Evolutionary conservation across 805 yeast genomes (phyloP).

Genomic region (Pichia manshurica): DNA sequence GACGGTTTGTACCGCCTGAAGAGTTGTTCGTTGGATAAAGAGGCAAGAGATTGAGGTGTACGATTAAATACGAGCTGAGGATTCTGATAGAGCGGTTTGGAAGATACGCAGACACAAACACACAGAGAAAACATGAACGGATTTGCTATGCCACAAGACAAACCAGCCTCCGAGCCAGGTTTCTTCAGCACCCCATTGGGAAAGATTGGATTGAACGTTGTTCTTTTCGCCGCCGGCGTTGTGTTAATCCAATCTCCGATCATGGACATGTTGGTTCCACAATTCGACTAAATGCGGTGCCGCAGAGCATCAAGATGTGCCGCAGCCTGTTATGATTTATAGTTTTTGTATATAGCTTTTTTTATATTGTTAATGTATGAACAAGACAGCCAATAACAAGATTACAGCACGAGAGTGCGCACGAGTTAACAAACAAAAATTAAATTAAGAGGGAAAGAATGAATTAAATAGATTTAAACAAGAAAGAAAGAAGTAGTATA

Average conservation of each 20-base stretch:
- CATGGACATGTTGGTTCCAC: conserved; percentile 80
- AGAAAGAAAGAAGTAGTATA: too few relatives aligned
- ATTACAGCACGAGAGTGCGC: too few relatives aligned
- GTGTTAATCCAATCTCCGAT: conserved; percentile 71
- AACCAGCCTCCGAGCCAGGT: conserved; percentile 34
- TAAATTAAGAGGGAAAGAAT: too few relatives aligned
- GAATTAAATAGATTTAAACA: too few relatives aligned
- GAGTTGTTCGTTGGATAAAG: too few relatives aligned
- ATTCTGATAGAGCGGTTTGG: neutral
- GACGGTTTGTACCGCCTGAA: too few relatives aligned
- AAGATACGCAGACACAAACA: neutral
- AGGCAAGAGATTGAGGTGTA: neutral
- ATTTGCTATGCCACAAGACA: conserved; percentile 16
- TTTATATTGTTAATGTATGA: neutral
- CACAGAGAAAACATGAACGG: conserved; percentile 5
- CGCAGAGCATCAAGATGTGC: neutral
- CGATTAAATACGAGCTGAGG: neutral
- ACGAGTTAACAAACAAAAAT: neutral
- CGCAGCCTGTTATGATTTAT: too few relatives aligned
- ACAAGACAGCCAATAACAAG: neutral
- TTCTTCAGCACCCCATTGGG: conserved; percentile 60
- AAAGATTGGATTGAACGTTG: conserved; percentile 58
- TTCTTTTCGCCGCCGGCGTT: conserved; percentile 66
- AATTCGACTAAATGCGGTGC: conserved; percentile 32
- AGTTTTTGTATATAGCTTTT: too few relatives aligned